phyloP scores from a whole-genome alignment of 768 basidiomycete genomes.

The Strobilomyces confusus region DNA sequence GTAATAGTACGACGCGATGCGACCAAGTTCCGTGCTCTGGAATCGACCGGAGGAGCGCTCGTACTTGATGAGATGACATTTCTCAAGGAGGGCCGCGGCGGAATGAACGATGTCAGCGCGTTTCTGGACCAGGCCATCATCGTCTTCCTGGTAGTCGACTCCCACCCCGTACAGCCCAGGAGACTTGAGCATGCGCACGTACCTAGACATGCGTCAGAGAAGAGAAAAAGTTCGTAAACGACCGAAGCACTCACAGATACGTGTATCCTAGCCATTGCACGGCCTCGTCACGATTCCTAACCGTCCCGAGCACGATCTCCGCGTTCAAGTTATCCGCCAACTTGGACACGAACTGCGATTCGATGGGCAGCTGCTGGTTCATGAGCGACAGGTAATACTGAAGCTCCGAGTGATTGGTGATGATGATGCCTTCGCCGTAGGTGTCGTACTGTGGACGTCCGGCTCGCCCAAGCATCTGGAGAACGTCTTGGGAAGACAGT shows the following conservation, averaged over 20 bases:
- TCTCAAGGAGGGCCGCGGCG: conserved; percentile 90
- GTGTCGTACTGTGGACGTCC: conserved; percentile 98
- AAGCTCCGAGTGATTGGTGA: conserved; percentile 94
- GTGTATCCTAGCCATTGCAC: conserved; percentile 98
- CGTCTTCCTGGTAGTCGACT: conserved; percentile 88
- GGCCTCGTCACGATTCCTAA: conserved; percentile 93
- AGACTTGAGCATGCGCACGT: conserved; percentile 90
- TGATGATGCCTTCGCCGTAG: conserved; percentile 96
- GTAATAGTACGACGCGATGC: conserved; percentile 2
- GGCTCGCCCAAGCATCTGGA: conserved; percentile 98
- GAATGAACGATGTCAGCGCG: conserved; percentile 92
- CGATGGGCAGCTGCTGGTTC: conserved; percentile 98
- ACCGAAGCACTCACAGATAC: conserved; percentile 60
- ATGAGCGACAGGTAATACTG: conserved; percentile 94
- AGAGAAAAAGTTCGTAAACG: conserved; percentile 1
- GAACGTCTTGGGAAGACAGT: conserved; percentile 89
- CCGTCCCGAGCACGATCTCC: conserved; percentile 92
- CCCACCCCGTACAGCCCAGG: conserved; percentile 87
- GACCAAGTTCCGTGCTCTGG: conserved; percentile 4
- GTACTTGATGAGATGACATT: conserved; percentile 91
- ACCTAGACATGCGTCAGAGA: conserved; percentile 42
- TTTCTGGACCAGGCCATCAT: conserved; percentile 81
- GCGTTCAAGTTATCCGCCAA: conserved; percentile 96
- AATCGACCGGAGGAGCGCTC: conserved; percentile 3
- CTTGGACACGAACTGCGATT: conserved; percentile 89